Base-by-base conservation (phyloP, 75 land plant species). In the Cupressus sempervirens region DNA sequence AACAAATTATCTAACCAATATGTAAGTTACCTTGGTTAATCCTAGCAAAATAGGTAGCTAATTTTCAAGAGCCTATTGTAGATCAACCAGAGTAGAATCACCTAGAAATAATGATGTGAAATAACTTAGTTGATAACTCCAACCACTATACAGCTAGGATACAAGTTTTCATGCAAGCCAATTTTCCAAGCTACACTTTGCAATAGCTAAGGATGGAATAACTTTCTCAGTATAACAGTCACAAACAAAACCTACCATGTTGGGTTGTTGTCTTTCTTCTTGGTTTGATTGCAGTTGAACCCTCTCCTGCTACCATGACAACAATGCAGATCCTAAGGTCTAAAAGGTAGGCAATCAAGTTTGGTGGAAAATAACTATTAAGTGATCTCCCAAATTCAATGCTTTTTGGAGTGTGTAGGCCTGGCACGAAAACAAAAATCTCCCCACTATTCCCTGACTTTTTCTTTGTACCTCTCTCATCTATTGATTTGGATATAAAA, bases 1-100 rank as follows among this genome's bases (percentile, higher is more conserved):
- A 20, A 18, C 36, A 58, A 43, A 6, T 30, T 26, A 46, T 1
- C 68, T 50, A 54, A 43, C 35, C 10, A 34, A 81, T 41, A 40
- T 34, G 29, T 4, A 85, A 34, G 29, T 52, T 94, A 97, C 88
- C 73, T 90, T 91, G 29, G 88, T 91, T 86, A 97, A 76, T 83
- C 97, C 99, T 82, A 97, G 82, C 52, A 97, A 84, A 75, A 93
- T 91, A 23, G 97, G 96, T 81, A 97, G 85, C 75, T 97, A 97
- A 86, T 95, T 96, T 84, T 93, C 96, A 36, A 97, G 89, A 76
- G 96, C 94, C 56, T 91, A 93, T 56, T 90, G 94, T 86, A 97
- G 91, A 88, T 95, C 96, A 70, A 86, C 85, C 67, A 88, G 72
- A 13, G 89, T 85, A 79, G 97, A 92, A 81, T 88, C 92, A 80